Evolutionary conservation across 1,139 yeast genomes (phyloP).

Genomic region (Debaryomyces psychrophilus): DNA sequence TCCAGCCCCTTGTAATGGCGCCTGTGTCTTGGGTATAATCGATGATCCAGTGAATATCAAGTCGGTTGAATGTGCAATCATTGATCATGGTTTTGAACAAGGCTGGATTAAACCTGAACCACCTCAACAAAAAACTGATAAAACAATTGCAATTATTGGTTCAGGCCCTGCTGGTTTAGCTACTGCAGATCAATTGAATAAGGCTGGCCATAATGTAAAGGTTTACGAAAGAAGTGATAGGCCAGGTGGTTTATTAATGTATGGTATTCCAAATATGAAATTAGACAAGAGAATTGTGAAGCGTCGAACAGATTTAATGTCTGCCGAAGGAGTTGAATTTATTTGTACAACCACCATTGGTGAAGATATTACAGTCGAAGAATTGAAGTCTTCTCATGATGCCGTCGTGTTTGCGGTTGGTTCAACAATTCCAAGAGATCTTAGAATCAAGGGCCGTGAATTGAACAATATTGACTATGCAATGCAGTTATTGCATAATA

Average conservation of each 20-base stretch:
- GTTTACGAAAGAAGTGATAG: slow-evolving; percentile 94
- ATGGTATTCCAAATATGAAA: slow-evolving; percentile 99
- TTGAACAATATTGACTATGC: slow-evolving; percentile 90
- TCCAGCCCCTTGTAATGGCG: slow-evolving; percentile 99
- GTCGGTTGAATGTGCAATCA: slow-evolving; percentile 93
- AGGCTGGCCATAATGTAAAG: slow-evolving; percentile 90
- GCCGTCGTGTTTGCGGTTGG: slow-evolving; percentile 96
- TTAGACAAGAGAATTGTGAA: slow-evolving; percentile 90
- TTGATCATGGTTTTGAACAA: slow-evolving; percentile 93
- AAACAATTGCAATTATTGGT: slow-evolving; percentile 83
- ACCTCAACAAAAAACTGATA: slow-evolving; percentile 81
- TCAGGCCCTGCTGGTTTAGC: slow-evolving; percentile 98
- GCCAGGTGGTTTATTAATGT: slow-evolving; percentile 96
- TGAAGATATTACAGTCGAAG: slow-evolving; percentile 73
- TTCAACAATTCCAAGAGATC: slow-evolving; percentile 93
- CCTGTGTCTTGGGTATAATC: slow-evolving; percentile 92
- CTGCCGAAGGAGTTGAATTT: slow-evolving; percentile 87
- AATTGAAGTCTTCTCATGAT: slow-evolving; percentile 65
- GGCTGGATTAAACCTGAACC: slow-evolving; percentile 94
- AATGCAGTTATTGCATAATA: slow-evolving; percentile 86
- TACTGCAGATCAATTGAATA: slow-evolving; percentile 94
- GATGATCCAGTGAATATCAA: slow-evolving; percentile 97
- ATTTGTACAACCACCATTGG: slow-evolving; percentile 80
- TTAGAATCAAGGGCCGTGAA: slow-evolving; percentile 92
- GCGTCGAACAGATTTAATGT: slow-evolving; percentile 89